Evolutionary conservation across 2,329 filamentous ascomycete genomes (phyloP).

Genomic region (Stemphylium lycopersici): DNA sequence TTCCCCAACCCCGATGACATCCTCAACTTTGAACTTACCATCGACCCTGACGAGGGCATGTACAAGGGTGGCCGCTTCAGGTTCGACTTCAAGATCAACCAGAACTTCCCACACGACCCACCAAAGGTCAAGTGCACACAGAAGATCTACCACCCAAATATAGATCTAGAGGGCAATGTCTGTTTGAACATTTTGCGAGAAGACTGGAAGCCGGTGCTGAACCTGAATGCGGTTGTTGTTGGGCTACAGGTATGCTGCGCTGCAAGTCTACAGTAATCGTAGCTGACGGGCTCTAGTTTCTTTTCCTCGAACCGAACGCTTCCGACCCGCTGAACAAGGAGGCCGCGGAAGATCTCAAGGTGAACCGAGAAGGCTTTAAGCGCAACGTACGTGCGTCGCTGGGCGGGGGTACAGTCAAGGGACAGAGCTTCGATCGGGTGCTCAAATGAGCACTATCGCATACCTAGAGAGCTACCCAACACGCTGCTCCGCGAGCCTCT

Average conservation of each 20-base stretch:
- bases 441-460: slow-evolving; percentile 60
- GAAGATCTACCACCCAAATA: slow-evolving; percentile 99
- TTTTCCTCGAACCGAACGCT: slow-evolving; percentile 97
- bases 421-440: slow-evolving; percentile 77
- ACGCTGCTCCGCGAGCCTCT: not conserved
- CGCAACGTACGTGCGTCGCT: slow-evolving; percentile 86
- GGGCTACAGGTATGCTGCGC: slow-evolving; percentile 73
- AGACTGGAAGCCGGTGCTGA: slow-evolving; percentile 98
- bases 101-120: slow-evolving; percentile 95
- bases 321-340: slow-evolving; percentile 99
- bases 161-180: slow-evolving; percentile 96
- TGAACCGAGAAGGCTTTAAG: slow-evolving; percentile 87
- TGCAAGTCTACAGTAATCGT: not conserved
- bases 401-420: slow-evolving; percentile 77
- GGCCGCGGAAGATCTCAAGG: slow-evolving; percentile 87
- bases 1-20: slow-evolving; percentile 86
- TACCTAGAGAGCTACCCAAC: not conserved
- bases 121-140: slow-evolving; percentile 96
- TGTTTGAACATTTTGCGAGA: slow-evolving; percentile 96
- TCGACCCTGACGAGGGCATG: slow-evolving; percentile 84
- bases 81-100: slow-evolving; percentile 90
- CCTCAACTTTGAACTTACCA: slow-evolving; percentile 80
- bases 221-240: slow-evolving; percentile 94
- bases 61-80: slow-evolving; percentile 89
- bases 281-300: slow-evolving; percentile 65